Evolutionary conservation across 164 flowering plant genomes (phyloP).

Genomic region (Pachysandra terminalis): DNA sequence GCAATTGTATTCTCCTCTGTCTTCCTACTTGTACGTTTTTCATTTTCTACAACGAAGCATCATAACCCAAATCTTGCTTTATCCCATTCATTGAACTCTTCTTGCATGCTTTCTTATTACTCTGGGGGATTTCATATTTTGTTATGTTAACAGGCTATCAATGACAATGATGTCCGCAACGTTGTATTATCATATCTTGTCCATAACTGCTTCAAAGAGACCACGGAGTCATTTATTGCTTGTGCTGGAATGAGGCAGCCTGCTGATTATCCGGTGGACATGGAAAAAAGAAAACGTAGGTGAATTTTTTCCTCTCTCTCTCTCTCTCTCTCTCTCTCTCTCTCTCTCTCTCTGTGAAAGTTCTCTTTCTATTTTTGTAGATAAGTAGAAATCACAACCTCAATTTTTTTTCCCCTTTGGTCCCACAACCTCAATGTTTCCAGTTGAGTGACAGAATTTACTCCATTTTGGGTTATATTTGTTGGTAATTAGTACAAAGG

Average conservation of each 20-base stretch:
- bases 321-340: too few relatives aligned
- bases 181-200: constrained; percentile 84
- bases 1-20: too few relatives aligned
- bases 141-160: constrained; percentile 45
- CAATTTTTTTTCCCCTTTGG: too few relatives aligned
- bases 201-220: constrained; percentile 84
- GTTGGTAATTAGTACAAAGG: not conserved
- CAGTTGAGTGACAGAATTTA: not conserved
- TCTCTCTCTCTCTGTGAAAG: constrained; percentile 1
- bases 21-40: too few relatives aligned
- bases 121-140: too few relatives aligned
- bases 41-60: too few relatives aligned
- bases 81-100: too few relatives aligned
- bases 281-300: constrained; percentile 93
- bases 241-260: constrained; percentile 69
- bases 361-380: not conserved
- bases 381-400: not conserved
- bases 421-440: not conserved
- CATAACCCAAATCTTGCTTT: too few relatives aligned
- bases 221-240: constrained; percentile 73
- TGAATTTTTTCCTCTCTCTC: not conserved
- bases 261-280: constrained; percentile 59
- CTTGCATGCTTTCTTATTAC: too few relatives aligned
- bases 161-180: constrained; percentile 61
- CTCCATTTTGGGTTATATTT: not conserved